phyloP scores from a whole-genome alignment of 1,139 yeast species.

The Magnusiomyces suaveolens region DNA sequence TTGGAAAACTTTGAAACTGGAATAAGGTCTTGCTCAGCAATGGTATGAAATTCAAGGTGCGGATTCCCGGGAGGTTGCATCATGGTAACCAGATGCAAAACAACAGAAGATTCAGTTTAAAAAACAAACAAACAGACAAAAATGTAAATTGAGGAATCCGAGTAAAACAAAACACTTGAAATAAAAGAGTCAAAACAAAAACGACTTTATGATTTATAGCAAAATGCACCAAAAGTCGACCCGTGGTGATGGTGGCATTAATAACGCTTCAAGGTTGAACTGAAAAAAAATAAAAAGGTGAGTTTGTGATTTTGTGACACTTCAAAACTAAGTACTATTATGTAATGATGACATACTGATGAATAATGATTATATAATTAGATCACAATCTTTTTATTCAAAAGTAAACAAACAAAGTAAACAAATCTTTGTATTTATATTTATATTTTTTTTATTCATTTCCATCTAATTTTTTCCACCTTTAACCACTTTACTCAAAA shows the following conservation, averaged over 20 bases:
- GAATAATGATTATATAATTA: no score
- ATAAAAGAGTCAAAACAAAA: no score
- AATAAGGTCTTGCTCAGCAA: constrained; percentile 14
- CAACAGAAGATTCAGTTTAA: neutral
- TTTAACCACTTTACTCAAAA: no score
- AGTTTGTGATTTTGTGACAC: no score
- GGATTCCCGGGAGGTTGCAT: neutral
- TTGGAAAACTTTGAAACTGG: constrained; percentile 22
- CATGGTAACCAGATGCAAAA: neutral
- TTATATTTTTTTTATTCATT: no score
- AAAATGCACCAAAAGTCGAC: neutral
- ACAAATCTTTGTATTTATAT: neutral
- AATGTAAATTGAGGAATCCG: neutral
- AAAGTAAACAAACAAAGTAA: neutral
- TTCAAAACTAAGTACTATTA: no score
- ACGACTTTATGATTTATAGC: neutral
- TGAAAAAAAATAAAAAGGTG: no score
- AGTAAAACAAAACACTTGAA: neutral
- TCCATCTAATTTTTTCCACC: no score
- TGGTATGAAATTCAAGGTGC: neutral
- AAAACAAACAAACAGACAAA: neutral
- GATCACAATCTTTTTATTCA: no score
- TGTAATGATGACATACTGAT: no score
- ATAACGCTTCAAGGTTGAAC: no score
- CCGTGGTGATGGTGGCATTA: neutral